Evolutionary conservation across 805 yeast genomes (phyloP).

Genomic region (Phaffomyces opuntiae): DNA sequence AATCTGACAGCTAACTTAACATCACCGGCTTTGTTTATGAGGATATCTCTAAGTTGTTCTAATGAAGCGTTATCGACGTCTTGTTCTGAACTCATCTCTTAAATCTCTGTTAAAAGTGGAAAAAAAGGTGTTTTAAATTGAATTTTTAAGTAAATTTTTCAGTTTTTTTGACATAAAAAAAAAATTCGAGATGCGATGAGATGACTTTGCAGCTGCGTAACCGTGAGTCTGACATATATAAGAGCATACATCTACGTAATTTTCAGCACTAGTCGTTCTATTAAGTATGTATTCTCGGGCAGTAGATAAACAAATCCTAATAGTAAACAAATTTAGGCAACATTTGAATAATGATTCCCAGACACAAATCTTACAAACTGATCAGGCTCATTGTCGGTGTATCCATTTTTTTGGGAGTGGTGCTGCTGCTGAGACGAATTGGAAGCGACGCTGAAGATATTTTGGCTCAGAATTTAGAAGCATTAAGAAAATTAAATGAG

Average conservation of each 20-base stretch:
- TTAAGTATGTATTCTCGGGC: neutral
- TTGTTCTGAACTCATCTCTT: conserved; percentile 6
- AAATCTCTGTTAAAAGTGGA: no score
- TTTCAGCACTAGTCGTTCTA: neutral
- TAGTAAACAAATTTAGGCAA: neutral
- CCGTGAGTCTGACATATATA: no score
- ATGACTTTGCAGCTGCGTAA: neutral
- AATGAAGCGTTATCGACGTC: conserved; percentile 35
- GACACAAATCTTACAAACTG: neutral
- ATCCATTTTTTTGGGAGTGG: neutral
- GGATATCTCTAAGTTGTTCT: conserved; percentile 67
- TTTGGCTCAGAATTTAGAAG: conserved; percentile 1
- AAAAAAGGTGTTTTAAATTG: conserved; percentile 1
- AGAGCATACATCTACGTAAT: neutral
- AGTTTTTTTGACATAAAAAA: neutral
- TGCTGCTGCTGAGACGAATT: neutral
- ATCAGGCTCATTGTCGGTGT: neutral
- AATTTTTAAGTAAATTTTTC: neutral
- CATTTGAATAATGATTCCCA: neutral
- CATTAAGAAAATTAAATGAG: conserved; percentile 1
- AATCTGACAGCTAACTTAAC: conserved; percentile 79
- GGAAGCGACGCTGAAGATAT: neutral
- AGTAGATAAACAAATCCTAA: neutral
- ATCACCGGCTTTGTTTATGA: conserved; percentile 58
- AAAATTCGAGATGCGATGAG: neutral